Conservation (phyloP, 768 basidiomycete species). For the Agaricus subrufescens region DNA sequence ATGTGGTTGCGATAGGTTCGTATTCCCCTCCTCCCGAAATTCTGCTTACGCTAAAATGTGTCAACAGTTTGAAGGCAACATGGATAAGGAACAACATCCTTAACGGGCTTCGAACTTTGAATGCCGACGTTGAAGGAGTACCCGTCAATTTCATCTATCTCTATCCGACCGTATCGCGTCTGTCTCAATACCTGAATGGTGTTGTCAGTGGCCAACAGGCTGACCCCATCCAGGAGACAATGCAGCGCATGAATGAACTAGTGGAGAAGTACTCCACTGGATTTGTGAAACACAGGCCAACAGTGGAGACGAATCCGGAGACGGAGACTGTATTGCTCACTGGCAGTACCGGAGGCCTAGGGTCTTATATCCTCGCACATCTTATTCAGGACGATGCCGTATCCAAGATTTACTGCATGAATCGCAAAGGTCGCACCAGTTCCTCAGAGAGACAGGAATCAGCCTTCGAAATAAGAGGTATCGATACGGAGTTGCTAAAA, state of each 20-base stretch:
- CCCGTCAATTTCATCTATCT: conserved; percentile 16
- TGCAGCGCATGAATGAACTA: conserved; percentile 17
- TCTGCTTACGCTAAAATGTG: neutral
- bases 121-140: conserved; percentile 1
- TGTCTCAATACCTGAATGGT: conserved; percentile 9
- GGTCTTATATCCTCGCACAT: conserved; percentile 26
- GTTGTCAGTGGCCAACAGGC: conserved; percentile 1
- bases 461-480: conserved; percentile 19
- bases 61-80: conserved; percentile 28
- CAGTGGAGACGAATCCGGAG: neutral
- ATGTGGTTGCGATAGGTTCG: conserved; percentile 35
- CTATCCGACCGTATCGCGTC: conserved; percentile 15
- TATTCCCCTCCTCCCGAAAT: neutral
- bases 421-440: conserved; percentile 16
- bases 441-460: conserved; percentile 16
- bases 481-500: conserved; percentile 22
- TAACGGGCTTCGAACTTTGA: neutral
- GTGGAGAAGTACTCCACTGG: conserved; percentile 19
- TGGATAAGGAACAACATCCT: conserved; percentile 30
- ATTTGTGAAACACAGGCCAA: conserved; percentile 12
- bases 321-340: conserved; percentile 28
- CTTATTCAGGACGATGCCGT: conserved; percentile 22
- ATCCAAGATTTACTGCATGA: conserved; percentile 28
- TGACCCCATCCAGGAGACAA: neutral
- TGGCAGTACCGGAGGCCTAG: conserved; percentile 32